Evolutionary conservation across 345 rosid genomes (phyloP).

Genomic region (Populus ilicifolia): DNA sequence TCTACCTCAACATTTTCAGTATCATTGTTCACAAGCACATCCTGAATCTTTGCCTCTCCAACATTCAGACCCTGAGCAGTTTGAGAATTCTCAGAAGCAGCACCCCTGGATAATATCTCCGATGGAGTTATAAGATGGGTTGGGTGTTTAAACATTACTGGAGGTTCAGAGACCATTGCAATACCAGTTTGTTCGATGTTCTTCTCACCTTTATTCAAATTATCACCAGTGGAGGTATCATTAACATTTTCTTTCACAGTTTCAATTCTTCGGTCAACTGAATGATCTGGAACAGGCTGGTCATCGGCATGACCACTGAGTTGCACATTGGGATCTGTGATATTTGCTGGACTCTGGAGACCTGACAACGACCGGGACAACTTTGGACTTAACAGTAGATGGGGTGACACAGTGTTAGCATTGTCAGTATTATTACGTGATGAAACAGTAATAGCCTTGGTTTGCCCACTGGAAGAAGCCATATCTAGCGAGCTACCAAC

Average conservation of each 20-base stretch:
- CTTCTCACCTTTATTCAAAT: conserved; percentile 14
- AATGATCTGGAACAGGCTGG: conserved; percentile 21
- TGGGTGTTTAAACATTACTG: conserved; percentile 25
- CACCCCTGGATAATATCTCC: conserved; percentile 12
- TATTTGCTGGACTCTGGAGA: conserved; percentile 28
- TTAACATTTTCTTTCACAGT: conserved; percentile 3
- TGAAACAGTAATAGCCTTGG: conserved; percentile 29
- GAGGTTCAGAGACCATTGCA: conserved; percentile 9
- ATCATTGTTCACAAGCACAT: conserved; percentile 17
- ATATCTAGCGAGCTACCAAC: conserved; percentile 29
- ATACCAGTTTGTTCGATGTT: conserved; percentile 15
- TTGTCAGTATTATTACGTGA: conserved; percentile 19
- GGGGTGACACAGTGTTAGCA: conserved; percentile 2
- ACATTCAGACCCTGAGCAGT: conserved; percentile 32
- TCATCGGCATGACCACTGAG: conserved; percentile 30
- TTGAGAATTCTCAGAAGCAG: conserved; percentile 30
- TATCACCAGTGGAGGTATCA: conserved; percentile 35
- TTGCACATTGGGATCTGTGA: conserved; percentile 29
- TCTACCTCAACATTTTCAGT: conserved; percentile 15
- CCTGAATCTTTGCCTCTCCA: conserved; percentile 12
- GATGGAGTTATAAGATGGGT: conserved; percentile 32
- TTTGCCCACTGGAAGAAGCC: conserved; percentile 26
- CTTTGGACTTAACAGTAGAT: conserved; percentile 21
- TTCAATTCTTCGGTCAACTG: conserved; percentile 12
- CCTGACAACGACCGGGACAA: conserved; percentile 16